Evolutionary conservation across 495 filamentous ascomycete genomes (phyloP).

Genomic region (Podospora bellae-mahoneyi): DNA sequence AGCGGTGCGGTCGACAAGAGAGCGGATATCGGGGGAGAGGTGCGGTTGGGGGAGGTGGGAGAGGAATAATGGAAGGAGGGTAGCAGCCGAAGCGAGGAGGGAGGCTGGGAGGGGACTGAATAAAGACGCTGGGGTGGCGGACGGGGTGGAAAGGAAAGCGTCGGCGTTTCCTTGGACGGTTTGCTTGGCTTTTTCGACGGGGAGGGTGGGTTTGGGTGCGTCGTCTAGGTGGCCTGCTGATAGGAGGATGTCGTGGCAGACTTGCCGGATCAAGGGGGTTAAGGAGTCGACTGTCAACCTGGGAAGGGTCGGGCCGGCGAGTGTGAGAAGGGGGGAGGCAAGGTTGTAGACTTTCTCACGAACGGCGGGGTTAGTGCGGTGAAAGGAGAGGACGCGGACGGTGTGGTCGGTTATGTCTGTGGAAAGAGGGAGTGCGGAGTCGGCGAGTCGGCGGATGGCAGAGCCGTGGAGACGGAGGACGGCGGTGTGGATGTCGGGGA

Average conservation of each 20-base stretch:
- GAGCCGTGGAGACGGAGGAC: slow-evolving; percentile 56
- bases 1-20: slow-evolving; percentile 72
- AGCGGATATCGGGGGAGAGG: slow-evolving; percentile 60
- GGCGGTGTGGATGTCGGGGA: slow-evolving; percentile 71
- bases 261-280: slow-evolving; percentile 52
- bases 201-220: not conserved
- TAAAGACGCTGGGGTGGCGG: slow-evolving; percentile 44
- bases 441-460: slow-evolving; percentile 53
- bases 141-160: slow-evolving; percentile 35
- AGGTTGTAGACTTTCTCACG: slow-evolving; percentile 60
- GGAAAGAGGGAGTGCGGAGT: slow-evolving; percentile 50
- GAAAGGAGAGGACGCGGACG: slow-evolving; percentile 63
- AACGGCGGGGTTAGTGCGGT: slow-evolving; percentile 54
- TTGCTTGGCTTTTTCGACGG: slow-evolving; percentile 27
- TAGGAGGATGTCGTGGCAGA: slow-evolving; percentile 62
- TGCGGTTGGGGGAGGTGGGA: slow-evolving; percentile 57
- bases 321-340: slow-evolving; percentile 51
- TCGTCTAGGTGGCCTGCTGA: slow-evolving; percentile 34
- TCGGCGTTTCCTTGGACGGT: slow-evolving; percentile 40
- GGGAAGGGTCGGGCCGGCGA: slow-evolving; percentile 60
- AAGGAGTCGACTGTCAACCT: slow-evolving; percentile 60
- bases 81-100: slow-evolving; percentile 46
- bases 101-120: slow-evolving; percentile 28
- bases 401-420: slow-evolving; percentile 64
- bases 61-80: slow-evolving; percentile 61